Evolutionary conservation across 768 basidiomycete genomes (phyloP).

Genomic region (Trichaptum fuscoviolaceum): DNA sequence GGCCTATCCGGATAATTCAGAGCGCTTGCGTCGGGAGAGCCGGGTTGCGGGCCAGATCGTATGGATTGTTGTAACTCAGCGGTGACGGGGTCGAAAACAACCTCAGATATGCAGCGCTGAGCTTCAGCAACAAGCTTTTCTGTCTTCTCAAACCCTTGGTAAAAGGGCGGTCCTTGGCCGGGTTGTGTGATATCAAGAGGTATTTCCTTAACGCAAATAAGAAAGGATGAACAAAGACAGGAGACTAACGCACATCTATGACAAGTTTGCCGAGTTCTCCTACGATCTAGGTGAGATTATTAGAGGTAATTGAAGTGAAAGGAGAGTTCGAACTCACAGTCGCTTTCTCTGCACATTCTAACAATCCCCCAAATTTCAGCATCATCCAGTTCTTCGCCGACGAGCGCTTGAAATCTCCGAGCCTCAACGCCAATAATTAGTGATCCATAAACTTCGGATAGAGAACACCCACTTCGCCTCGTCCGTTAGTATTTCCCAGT

Average conservation of each 20-base stretch:
- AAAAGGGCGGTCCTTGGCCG: conserved; percentile 69
- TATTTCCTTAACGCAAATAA: conserved; percentile 49
- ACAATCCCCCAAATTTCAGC: conserved; percentile 81
- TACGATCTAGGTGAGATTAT: conserved; percentile 34
- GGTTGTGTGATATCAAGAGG: conserved; percentile 77
- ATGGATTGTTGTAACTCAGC: not conserved
- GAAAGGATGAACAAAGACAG: conserved; percentile 8
- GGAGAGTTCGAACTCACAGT: conserved; percentile 26
- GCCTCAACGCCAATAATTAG: conserved; percentile 17
- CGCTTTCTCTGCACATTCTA: conserved; percentile 83
- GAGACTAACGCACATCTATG: conserved; percentile 29
- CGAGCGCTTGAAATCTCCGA: conserved; percentile 80
- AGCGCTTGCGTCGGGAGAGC: not conserved
- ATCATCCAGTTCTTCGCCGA: conserved; percentile 67
- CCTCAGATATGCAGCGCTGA: conserved; percentile 24
- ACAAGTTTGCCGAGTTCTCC: conserved; percentile 46
- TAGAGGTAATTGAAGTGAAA: conserved; percentile 43
- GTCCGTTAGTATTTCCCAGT: conserved; percentile 78
- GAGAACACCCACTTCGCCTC: conserved; percentile 41
- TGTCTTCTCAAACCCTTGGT: conserved; percentile 60
- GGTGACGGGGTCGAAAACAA: conserved; percentile 8
- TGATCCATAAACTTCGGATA: too few relatives aligned
- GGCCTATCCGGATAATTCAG: not conserved
- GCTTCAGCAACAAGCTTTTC: conserved; percentile 61
- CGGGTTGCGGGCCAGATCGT: not conserved